phyloP scores from a whole-genome alignment of 1,284 basidiomycete genomes.

The Grifola frondosa region DNA sequence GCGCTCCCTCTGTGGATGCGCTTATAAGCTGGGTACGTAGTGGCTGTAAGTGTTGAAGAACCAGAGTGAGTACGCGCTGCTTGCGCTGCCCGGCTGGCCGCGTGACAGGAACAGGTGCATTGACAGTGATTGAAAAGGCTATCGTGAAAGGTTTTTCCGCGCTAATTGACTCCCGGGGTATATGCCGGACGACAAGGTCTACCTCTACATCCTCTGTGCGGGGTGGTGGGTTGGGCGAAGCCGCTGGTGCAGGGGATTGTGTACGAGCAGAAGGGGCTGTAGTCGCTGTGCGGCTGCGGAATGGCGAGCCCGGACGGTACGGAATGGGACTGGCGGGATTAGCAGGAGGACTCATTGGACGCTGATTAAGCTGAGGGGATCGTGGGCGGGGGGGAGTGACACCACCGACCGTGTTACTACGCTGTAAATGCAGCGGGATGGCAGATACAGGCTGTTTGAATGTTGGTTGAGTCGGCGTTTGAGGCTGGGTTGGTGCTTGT shows the following conservation, averaged over 20 bases:
- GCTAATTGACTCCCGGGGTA: constrained; percentile 44
- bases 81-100: constrained; percentile 30
- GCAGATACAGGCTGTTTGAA: constrained; percentile 60
- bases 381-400: constrained; percentile 49
- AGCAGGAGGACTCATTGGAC: constrained; percentile 41
- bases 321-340: constrained; percentile 37
- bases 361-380: constrained; percentile 47
- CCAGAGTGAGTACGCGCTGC: constrained; percentile 48
- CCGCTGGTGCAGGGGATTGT: constrained; percentile 45
- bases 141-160: constrained; percentile 61
- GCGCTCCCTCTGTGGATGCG: constrained; percentile 17
- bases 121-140: constrained; percentile 49
- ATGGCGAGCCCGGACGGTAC: constrained; percentile 57
- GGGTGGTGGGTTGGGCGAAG: constrained; percentile 19
- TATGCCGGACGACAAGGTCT: constrained; percentile 54
- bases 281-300: constrained; percentile 44
- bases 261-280: constrained; percentile 38
- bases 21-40: constrained; percentile 31
- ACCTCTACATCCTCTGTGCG: constrained; percentile 50
- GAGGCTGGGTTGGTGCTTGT: constrained; percentile 23
- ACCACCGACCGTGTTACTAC: constrained; percentile 38
- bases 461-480: constrained; percentile 30
- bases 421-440: constrained; percentile 70
- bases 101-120: constrained; percentile 37
- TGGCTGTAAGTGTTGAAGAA: constrained; percentile 61